These are phyloP conservation scores for Dryadomyces sulphureus DNA, from an alignment of 2,329 filamentous ascomycete species.

Conservation along the genomic window DNA sequence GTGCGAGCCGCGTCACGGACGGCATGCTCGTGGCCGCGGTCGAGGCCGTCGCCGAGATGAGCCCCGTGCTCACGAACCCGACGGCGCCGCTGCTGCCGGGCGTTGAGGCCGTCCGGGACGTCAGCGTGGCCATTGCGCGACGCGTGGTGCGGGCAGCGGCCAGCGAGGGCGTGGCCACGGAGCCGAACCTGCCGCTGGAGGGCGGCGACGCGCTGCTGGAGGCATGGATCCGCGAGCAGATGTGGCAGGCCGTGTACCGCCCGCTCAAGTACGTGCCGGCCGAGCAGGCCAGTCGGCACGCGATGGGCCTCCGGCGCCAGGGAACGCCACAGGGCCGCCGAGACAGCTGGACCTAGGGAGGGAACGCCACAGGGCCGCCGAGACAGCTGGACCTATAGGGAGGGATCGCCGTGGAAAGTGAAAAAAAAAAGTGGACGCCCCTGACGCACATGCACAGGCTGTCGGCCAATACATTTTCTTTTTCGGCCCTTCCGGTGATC, in stretches of 20 bases:
- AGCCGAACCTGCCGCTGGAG: slow-evolving; percentile 45
- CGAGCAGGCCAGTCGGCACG: slow-evolving; percentile 36
- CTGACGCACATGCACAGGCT: no score
- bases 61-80: slow-evolving; percentile 51
- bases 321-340: neutral
- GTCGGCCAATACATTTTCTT: no score
- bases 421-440: no score
- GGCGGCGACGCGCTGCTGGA: slow-evolving; percentile 40
- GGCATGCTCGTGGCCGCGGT: slow-evolving; percentile 73
- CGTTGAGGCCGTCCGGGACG: slow-evolving; percentile 56
- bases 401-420: neutral
- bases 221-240: slow-evolving; percentile 62
- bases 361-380: neutral
- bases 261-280: slow-evolving; percentile 42
- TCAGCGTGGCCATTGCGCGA: slow-evolving; percentile 64
- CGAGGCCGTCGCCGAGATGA: slow-evolving; percentile 53
- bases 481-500: no score
- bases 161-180: slow-evolving; percentile 51
- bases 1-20: slow-evolving; percentile 52
- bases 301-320: slow-evolving; percentile 27
- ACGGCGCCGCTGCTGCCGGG: slow-evolving; percentile 59
- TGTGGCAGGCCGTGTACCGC: slow-evolving; percentile 63
- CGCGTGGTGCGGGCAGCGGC: slow-evolving; percentile 60
- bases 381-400: neutral
- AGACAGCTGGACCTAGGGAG: neutral